Base-by-base conservation (phyloP, 441 rosid species). In the Croton laevigatus region DNA sequence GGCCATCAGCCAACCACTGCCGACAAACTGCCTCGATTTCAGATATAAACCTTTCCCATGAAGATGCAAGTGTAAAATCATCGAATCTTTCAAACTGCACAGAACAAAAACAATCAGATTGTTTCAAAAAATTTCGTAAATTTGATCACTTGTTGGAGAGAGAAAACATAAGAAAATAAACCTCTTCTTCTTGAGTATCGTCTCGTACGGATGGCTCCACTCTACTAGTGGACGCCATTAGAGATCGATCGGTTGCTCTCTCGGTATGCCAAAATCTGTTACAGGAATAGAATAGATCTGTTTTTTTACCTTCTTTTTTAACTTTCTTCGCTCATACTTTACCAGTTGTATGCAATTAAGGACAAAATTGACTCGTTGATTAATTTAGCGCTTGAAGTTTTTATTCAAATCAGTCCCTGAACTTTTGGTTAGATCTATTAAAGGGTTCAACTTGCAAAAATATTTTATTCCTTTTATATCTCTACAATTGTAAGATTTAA, bases 1-100 rank as follows among this genome's bases (percentile, higher is more conserved):
- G 90, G 75, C 98, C 98, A 83, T 91, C 87, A 60, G 97, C 91
- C 80, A 86, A 73, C 99, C 99, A 96, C 79, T 86, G 94, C 73
- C 98, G 87, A 85, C 97, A 93, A 78, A 87, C 81, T 45, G 96
- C 97, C 82, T 96, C 99, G 51, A 96, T 86, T 63, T 96, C 98
- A 32, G 99, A 96, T 76, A 96, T 96, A 73, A 96, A 96, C 87
- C 99, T 95, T 81, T 95, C 98, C 98, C 99, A 96, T 6, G 99
- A 88, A 65, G 98, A 96, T 36, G 97, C 99, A 52, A 96, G 83
- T 40, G 98, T 96, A 65, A 96, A 96, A 86, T 93, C 99, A 79
- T 93, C 93, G 66, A 96, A 96, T 72, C 91, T 86, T 78, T 94
- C 94, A 2, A 91, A 86, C 98, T 94, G 82, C 66, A 80, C 36